Evolutionary conservation across 2,329 filamentous ascomycete genomes (phyloP), one percentile per base, ranked within the genome.

Genomic region (Rutstroemia sp.): DNA sequence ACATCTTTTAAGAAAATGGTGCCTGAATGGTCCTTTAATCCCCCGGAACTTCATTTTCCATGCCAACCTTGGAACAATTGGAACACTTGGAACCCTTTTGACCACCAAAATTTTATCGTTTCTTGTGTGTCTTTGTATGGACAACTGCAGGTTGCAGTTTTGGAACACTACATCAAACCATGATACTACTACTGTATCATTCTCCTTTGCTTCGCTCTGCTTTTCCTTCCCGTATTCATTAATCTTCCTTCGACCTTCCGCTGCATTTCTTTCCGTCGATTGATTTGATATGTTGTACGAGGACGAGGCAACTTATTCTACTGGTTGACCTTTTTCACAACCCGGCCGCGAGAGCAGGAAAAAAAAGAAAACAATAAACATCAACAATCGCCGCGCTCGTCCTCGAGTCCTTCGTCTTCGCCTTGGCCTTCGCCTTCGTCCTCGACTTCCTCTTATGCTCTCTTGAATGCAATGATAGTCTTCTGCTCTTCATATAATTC

Each of bases 381-480:
- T 50, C 52, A 39, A 51, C 53, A 36, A 55, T 44, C 27, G 8
- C 27, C 27, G 36, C 42, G 19, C 44, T 25, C 21, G 14, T 30
- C 36, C 40, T 17, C n/a, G 12, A 42, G 19, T 19, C 17, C 48
- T 49, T 21, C n/a, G 21, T 39, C 34, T 54, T 54, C 23, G 16
- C 14, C 14, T 7, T 45, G 12, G 5, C 42, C 12, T 45, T 14
- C 19, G 5, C 42, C 12, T 45, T 14, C 19, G 10, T 5, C 7
- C 42, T 21, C 42, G 10, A 16, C 25, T 25, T 46, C 6, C 48
- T 34, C 45, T 36, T 19, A 19, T 50, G 23, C 50, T 51, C 10
- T 39, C 36, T 42, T 54, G 54, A 61, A 63, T 65, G 60, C 63
- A 62, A 68, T 68, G 65, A 64, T 64, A 63, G 53, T 51, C 58